Evolutionary conservation across 2,329 filamentous ascomycete species (phyloP), one percentile per base, ranked within the genome.

Genomic region (Ophiostoma sp.): DNA sequence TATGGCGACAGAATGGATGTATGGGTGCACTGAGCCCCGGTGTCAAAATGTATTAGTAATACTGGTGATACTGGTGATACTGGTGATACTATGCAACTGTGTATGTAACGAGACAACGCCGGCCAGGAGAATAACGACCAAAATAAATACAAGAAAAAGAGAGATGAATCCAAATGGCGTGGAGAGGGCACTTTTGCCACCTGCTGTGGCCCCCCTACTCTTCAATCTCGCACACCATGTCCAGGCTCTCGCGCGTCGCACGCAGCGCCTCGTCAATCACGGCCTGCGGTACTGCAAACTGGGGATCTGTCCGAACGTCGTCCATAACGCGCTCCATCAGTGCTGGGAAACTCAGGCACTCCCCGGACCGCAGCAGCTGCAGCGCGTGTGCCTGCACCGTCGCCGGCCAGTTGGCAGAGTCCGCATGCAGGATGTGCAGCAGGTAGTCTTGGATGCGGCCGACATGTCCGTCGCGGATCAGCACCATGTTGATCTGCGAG

Each of bases 251-350:
- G 71, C 84, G 81, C 36, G 87, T 87, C 41, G 86, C 80, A 73
- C 83, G 83, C n/a, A 89, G 79, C 4, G 87, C 86, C 73, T 90
- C 86, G 35, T 89, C 85, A 17, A 90, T 79, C n/a, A 89, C 86
- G 2, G 80, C 76, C 69, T 83, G 81, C 15, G 89, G 87, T 60
- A 90, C 77, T 41, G 87, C 87, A 17, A 89, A 81, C 74, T 75
- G 67, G 23, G 82, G 83, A 72, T 86, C 84, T 71, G 83, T 81
- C 67, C 84, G 84, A 69, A 90, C 83, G 76, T 90, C 87, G 71
- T 88, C 85, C 74, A 90, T 80, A 27, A 90, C 84, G 72, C 85
- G 85, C 68, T 81, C 79, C 72, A 90, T 82, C 39, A 89, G 85
- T n/a, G 81, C 82, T 1, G 87, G 87, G 76, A 89, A 89, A 5